Percentiles rank a stretch among this genome's conserved stretches.
Conservation (phyloP, 2,329 filamentous ascomycete species). For the Ophiostoma sp. region DNA sequence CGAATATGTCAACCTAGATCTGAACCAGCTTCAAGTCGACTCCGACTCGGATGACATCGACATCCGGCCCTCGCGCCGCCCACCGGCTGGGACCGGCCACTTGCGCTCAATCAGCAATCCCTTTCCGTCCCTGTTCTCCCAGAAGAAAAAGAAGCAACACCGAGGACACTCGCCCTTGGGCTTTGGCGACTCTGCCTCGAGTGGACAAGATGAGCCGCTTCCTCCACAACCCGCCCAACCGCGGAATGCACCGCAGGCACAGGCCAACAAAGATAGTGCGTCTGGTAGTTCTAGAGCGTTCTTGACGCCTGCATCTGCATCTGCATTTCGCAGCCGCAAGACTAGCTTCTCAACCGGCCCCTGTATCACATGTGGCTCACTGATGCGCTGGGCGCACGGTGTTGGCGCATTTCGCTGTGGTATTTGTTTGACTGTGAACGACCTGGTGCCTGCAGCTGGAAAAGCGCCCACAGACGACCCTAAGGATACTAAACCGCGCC, state of each 20-base stretch:
- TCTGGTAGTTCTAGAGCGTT: neutral
- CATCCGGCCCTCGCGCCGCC: constrained; percentile 30
- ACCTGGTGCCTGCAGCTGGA: constrained; percentile 49
- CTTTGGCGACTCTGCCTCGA: constrained; percentile 35
- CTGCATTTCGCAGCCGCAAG: constrained; percentile 36
- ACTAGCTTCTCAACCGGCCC: constrained; percentile 60
- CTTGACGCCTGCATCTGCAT: constrained; percentile 33
- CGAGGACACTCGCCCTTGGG: constrained; percentile 38
- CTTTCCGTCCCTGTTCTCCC: constrained; percentile 64
- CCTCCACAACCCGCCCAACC: constrained; percentile 12
- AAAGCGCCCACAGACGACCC: neutral
- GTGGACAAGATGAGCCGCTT: constrained; percentile 41
- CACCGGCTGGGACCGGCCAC: constrained; percentile 37
- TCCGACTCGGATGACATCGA: constrained; percentile 41
- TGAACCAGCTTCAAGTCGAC: constrained; percentile 27
- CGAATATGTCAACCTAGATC: constrained; percentile 25
- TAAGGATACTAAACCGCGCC: neutral
- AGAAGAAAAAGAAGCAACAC: constrained; percentile 50
- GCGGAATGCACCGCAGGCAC: neutral
- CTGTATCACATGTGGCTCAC: constrained; percentile 81
- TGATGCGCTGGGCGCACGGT: constrained; percentile 71
- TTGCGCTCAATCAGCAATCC: constrained; percentile 73
- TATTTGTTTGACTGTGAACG: constrained; percentile 79
- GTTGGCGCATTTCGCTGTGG: constrained; percentile 74
- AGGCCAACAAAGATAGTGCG: neutral